These are phyloP conservation scores for Aspergillus felis DNA, from an alignment of 2,329 filamentous ascomycete genomes.

Conservation along the genomic window DNA sequence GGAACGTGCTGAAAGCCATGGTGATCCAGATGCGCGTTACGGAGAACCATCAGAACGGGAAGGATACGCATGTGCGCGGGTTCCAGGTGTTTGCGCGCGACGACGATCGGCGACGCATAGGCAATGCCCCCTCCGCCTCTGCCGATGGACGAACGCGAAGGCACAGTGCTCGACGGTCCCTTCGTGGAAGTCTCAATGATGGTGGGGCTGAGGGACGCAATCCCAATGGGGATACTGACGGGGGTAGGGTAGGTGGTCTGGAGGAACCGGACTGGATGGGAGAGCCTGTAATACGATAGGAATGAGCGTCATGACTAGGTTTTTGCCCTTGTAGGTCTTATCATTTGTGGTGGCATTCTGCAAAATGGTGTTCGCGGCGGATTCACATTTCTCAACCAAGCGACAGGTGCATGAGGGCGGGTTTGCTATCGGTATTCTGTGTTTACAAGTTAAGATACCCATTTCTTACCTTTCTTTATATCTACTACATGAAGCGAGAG, in stretches of 20 bases:
- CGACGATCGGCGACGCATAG: conserved; percentile 32
- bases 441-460: conserved; percentile 4
- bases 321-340: not conserved
- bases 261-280: conserved; percentile 49
- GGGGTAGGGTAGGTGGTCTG: conserved; percentile 27
- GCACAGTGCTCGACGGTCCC: conserved; percentile 28
- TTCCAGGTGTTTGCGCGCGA: conserved; percentile 73
- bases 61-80: conserved; percentile 94
- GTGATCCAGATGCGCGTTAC: conserved; percentile 85
- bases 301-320: not conserved
- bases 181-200: conserved; percentile 23
- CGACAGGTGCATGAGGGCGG: not conserved
- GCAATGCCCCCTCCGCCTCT: conserved; percentile 30
- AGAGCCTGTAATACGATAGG: conserved; percentile 44
- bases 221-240: conserved; percentile 24
- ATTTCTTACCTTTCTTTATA: conserved; percentile 8
- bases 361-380: not conserved
- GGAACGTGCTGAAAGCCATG: conserved; percentile 77
- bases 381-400: not conserved
- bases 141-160: conserved; percentile 27
- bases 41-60: conserved; percentile 98
- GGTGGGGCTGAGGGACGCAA: conserved; percentile 15
- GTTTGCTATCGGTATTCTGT: not conserved
- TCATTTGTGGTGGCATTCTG: not conserved
- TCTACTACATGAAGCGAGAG: not conserved